Evolutionary conservation across 257 asterid species (phyloP), one percentile per base, ranked within the genome.

Genomic region (Capsicum pubescens): DNA sequence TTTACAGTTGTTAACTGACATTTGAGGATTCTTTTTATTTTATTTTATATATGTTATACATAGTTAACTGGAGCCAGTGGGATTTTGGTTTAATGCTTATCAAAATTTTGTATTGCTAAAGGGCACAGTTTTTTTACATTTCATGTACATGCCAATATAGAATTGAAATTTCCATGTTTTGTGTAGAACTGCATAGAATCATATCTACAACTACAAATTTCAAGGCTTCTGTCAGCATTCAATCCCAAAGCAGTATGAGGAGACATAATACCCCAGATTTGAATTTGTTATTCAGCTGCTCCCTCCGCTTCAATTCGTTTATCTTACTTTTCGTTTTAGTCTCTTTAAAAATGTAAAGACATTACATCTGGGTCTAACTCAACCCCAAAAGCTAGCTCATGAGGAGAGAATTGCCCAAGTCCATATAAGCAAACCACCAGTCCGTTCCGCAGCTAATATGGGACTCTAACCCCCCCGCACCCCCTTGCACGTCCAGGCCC

Each of bases 51-150:
- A 8, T 76, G 81, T 76, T 76, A 26, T 76, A 52, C 48, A 52
- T 52, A 12, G 42, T 21, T 21, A 32, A 76, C 81, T 50, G 48
- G 63, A 52, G 14, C 48, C 5, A 19, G 81, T 26, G 14, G 81
- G 44, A 52, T 3, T 76, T 76, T 5, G 7, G 63, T 76, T 76
- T 76, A 76, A 76, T 74, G 81, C 63, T 76, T 26, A 76, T 52
- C 81, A 46, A 8, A 13, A 52, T 74, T 26, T 26, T 21, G 26
- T 74, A 76, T 26, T 8, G 46, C 48, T 76, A 21, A 76, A 76
- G 48, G 46, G 15, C 11, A 2, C 63, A 13, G 80, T 15, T 16
- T 52, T 52, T 52, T 26, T 48, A 5, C 81, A 76, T 52, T 52
- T 52, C 26, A 52, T 76, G 64, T 32, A 35, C 63, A 54, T 26